Evolutionary conservation across 306 rosid genomes (phyloP).

Genomic region (Pachyrhizus erosus): DNA sequence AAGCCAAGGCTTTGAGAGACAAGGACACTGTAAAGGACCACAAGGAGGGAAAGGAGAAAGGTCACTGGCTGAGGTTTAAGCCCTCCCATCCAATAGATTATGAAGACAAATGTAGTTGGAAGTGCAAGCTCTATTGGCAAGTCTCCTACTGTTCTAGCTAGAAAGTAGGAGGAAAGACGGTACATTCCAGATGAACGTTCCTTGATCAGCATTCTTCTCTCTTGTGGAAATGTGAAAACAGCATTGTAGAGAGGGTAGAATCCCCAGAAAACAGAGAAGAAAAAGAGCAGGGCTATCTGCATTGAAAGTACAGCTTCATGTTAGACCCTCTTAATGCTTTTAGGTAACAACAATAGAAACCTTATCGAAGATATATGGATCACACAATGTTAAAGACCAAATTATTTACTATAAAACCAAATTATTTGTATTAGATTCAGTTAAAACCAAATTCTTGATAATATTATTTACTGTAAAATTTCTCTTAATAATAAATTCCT

Average conservation of each 20-base stretch:
- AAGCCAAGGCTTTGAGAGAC: constrained; percentile 86
- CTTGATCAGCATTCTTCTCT: constrained; percentile 77
- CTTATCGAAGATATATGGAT: no score
- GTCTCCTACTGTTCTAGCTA: constrained; percentile 82
- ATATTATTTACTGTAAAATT: background rate
- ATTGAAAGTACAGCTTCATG: background rate
- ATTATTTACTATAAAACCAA: no score
- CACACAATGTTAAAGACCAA: no score
- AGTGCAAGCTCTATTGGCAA: constrained; percentile 83
- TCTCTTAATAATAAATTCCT: background rate
- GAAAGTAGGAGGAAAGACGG: constrained; percentile 75
- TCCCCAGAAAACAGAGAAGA: constrained; percentile 96
- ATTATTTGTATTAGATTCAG: no score
- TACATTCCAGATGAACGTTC: constrained; percentile 90
- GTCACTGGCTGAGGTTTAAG: constrained; percentile 71
- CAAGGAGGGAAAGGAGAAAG: constrained; percentile 67
- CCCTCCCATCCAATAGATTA: constrained; percentile 91
- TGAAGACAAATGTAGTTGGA: constrained; percentile 76
- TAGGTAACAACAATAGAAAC: background rate
- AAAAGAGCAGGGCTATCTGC: constrained; percentile 81
- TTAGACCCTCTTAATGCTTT: constrained; percentile 19
- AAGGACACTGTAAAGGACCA: constrained; percentile 80
- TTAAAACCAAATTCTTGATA: background rate
- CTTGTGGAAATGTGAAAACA: constrained; percentile 89
- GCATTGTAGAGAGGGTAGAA: constrained; percentile 92